Base-by-base conservation (phyloP, 345 rosid genomes). In the Jatropha curcas region DNA sequence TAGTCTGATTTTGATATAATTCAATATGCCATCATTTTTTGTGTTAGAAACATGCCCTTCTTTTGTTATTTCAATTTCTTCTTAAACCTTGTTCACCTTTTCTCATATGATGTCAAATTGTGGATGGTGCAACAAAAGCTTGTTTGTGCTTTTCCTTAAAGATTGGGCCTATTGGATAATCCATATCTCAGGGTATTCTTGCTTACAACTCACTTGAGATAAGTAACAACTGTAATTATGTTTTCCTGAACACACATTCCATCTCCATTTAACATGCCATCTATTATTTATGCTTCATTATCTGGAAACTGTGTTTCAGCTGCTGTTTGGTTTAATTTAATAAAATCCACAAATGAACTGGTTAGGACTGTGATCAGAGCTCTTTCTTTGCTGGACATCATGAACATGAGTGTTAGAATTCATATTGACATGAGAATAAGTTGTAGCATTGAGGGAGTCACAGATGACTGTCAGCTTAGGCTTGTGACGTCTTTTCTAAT, bases 311-410 rank as follows among this genome's bases (percentile, higher is more conserved):
- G 7, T 33, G 68, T 64, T 41, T 24, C 25, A 45, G n/a, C 33
- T 51, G 6, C 61, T 35, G 13, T 33, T 31, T 34, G 30, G 27
- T 34, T 53, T 1, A n/a, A 24, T 34, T 19, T 34, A 14, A 22
- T 68, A 19, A 27, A n/a, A 66, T 50, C 41, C 34, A 64, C 27
- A 17, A 48, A n/a, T 46, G 51, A 46, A 46, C 17, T 48, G 22
- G n/a, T 19, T 48, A 48, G 24, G 50, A 39, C 45, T 14, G 31
- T 31, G 39, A 19, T 59, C 20, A 22, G 12, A 31, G 17, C 22
- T 50, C 55, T 37, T 37, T 72, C 37, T 71, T n/a, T 46, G 34
- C 35, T 68, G 48, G 43, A 30, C 65, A 52, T 37, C 7, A 41
- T 30, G 51, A 35, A 56, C n/a, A 46, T 53, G 5, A 22, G 14